Base-by-base conservation (phyloP, 106 monocot species). In the Apostasia shenzhenica region DNA sequence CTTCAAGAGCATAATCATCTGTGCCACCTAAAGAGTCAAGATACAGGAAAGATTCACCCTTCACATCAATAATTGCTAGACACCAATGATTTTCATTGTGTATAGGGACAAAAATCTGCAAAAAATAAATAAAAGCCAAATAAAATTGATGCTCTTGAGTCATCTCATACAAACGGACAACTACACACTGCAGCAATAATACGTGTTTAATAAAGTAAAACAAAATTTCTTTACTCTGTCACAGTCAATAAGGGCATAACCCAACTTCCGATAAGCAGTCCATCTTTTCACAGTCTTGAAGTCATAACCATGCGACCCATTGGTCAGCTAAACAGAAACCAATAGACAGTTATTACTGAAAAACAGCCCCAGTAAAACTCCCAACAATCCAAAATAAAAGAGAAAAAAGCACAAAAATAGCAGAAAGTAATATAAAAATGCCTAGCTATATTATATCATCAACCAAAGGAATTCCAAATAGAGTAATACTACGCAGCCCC, bases 1-100 rank as follows among this genome's bases (percentile, higher is more conserved):
- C 72, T 70, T 71, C 63, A 49, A 92, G 73, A 13, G 67, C 89
- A 8, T 39, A 26, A 1, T 9, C 62, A 75, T 97, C 97, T 75
- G 73, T 73, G 60, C 89, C 77, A 45, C 92, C 97, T 69, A 97
- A 81, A 55, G 97, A 97, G 76, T 90, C 90, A 55, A 90, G 85
- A 76, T 86, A 90, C 42, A 78, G 80, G n/a, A 90, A 67, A 55
- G 75, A 74, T 70, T 86, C 60, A 63, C 83, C 83, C 73, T 80
- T 90, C 43, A 90, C 73, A 71, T 90, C 42, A 45, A 90, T 86
- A 59, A 90, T 72, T 55, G 80, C 90, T 54, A 90, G 73, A 77
- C 85, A 86, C 90, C 90, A 90, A 65, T 90, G 90, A 9, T 69
- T 62, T 41, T 81, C 70, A 66, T 90, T 90, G 76, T 90, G 90